These are phyloP conservation scores for Podospora anserina DNA, from an alignment of 495 filamentous ascomycete species.

Conservation along the genomic window DNA sequence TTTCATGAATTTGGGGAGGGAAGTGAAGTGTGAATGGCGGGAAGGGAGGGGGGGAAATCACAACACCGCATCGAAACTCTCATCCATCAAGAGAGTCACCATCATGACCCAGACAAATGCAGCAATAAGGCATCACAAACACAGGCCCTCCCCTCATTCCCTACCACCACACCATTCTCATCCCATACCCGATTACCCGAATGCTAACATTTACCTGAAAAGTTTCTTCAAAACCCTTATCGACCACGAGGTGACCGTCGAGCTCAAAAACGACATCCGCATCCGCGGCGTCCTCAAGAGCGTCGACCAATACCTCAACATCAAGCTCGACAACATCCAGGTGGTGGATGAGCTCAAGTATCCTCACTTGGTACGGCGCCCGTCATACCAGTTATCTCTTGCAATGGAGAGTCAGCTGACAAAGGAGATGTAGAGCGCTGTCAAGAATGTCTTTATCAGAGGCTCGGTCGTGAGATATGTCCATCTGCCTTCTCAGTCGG, in stretches of 20 bases:
- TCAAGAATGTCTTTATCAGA: constrained; percentile 97
- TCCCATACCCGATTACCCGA: not conserved
- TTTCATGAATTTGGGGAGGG: not conserved
- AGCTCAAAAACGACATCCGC: constrained; percentile 98
- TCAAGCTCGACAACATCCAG: constrained; percentile 93
- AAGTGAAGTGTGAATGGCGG: not conserved
- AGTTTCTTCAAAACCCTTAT: constrained; percentile 99
- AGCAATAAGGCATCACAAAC: not conserved
- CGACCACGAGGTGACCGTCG: constrained; percentile 91
- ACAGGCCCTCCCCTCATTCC: not conserved
- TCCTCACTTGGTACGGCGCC: constrained; percentile 71
- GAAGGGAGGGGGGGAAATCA: not conserved
- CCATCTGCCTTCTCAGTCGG: constrained; percentile 78
- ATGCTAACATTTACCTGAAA: not conserved
- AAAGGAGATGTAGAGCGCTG: constrained; percentile 53
- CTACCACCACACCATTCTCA: not conserved
- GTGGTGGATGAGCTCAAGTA: constrained; percentile 89
- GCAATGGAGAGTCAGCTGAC: not conserved
- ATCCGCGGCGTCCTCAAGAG: constrained; percentile 92
- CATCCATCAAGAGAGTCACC: not conserved
- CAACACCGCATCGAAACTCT: not conserved
- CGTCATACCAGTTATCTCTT: not conserved
- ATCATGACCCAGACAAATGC: not conserved
- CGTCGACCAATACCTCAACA: constrained; percentile 98
- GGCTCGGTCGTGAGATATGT: constrained; percentile 96